phyloP scores from a whole-genome alignment of 495 filamentous ascomycete genomes.

The Jackrogersella multiformis region DNA sequence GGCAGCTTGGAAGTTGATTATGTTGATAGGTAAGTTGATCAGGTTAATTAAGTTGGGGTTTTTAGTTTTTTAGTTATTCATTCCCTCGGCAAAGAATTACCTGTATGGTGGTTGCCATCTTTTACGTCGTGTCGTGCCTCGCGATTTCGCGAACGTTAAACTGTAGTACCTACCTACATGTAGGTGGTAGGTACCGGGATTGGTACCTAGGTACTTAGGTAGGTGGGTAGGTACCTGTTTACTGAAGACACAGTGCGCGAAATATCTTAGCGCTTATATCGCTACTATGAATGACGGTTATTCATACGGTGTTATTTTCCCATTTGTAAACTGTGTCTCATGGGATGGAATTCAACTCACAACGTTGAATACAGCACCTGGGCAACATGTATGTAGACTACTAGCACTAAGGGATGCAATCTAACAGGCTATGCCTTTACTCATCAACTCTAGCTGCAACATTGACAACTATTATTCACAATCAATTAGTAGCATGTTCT shows the following conservation, averaged over 20 bases:
- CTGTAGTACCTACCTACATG: too few relatives aligned
- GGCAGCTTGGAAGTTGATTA: not conserved
- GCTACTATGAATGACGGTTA: conserved; percentile 9
- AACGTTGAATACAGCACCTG: too few relatives aligned
- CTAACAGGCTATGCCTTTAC: too few relatives aligned
- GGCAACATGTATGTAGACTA: too few relatives aligned
- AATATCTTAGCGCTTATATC: not conserved
- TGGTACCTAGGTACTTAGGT: not conserved
- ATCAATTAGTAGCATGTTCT: conserved; percentile 27
- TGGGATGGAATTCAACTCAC: too few relatives aligned
- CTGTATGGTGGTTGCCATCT: conserved; percentile 11
- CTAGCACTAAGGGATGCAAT: too few relatives aligned
- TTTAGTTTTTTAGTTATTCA: too few relatives aligned
- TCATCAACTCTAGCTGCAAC: too few relatives aligned
- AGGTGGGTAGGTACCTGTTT: not conserved
- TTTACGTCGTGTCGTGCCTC: not conserved
- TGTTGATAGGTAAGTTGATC: not conserved
- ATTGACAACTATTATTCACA: conserved; percentile 28
- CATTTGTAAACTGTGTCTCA: not conserved
- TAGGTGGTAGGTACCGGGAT: too few relatives aligned
- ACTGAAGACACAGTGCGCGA: conserved; percentile 24
- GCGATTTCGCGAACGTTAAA: conserved; percentile 2
- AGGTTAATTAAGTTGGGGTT: too few relatives aligned
- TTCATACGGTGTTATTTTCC: not conserved
- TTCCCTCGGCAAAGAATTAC: too few relatives aligned